phyloP scores from a whole-genome alignment of 2,329 filamentous ascomycete species.

The Penicillium sp. region DNA sequence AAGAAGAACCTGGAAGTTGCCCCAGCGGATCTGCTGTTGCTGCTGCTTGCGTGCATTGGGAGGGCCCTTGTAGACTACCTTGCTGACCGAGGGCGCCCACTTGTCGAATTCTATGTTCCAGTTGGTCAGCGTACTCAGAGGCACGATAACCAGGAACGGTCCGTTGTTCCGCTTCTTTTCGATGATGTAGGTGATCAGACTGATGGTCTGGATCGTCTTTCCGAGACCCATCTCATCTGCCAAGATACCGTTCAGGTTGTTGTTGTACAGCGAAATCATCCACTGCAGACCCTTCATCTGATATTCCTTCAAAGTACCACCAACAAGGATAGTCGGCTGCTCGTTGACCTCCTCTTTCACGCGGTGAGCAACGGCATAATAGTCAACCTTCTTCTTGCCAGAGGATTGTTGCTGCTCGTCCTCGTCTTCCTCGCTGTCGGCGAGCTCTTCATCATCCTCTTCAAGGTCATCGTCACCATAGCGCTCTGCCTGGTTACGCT shows the following conservation, averaged over 20 bases:
- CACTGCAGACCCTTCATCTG: conserved; percentile 98
- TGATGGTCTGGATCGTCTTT: conserved; percentile 99
- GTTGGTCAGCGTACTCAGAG: conserved; percentile 93
- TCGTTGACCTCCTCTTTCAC: conserved; percentile 86
- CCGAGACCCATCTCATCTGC: conserved; percentile 99
- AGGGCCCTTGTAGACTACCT: conserved; percentile 95
- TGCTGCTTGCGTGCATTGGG: conserved; percentile 84
- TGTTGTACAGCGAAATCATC: conserved; percentile 99
- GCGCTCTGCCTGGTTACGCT: conserved; percentile 74
- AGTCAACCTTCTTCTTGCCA: conserved; percentile 78
- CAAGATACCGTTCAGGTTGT: conserved; percentile 97
- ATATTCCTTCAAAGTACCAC: conserved; percentile 93
- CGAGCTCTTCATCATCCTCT: conserved; percentile 63
- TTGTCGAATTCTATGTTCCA: conserved; percentile 99
- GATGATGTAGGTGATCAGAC: conserved; percentile 93
- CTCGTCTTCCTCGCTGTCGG: conserved; percentile 64
- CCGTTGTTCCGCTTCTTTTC: conserved; percentile 90
- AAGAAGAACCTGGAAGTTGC: conserved; percentile 90
- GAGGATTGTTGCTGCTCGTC: conserved; percentile 54
- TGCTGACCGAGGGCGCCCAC: conserved; percentile 84
- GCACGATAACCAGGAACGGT: conserved; percentile 94
- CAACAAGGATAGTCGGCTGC: conserved; percentile 83
- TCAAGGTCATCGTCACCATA: conserved; percentile 65
- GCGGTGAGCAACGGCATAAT: conserved; percentile 96
- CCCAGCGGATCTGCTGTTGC: conserved; percentile 90